Evolutionary conservation across 2,329 filamentous ascomycete genomes (phyloP).

Genomic region (Pleoardoris graminearum): DNA sequence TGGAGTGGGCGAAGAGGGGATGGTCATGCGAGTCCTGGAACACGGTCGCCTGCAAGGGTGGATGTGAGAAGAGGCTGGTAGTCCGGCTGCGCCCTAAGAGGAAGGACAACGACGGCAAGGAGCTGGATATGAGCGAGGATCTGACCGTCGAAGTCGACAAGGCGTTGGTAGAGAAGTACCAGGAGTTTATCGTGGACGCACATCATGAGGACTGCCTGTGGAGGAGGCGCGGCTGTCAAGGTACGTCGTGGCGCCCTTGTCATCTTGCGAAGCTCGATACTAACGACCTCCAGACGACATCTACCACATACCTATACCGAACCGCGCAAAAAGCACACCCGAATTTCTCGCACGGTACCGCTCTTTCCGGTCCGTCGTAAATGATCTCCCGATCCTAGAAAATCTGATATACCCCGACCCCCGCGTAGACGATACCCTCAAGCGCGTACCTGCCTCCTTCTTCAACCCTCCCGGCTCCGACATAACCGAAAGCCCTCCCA

Average conservation of each 20-base stretch:
- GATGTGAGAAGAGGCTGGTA: conserved; percentile 81
- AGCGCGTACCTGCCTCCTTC: conserved; percentile 26
- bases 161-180: conserved; percentile 76
- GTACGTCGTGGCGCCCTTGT: conserved; percentile 52
- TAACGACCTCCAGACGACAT: conserved; percentile 58
- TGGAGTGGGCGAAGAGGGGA: conserved; percentile 91
- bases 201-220: conserved; percentile 85
- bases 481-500: conserved; percentile 19
- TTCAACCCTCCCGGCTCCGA: conserved; percentile 25
- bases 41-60: conserved; percentile 76
- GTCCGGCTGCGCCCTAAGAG: conserved; percentile 69
- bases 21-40: conserved; percentile 78
- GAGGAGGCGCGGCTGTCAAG: conserved; percentile 84
- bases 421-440: conserved; percentile 28
- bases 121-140: conserved; percentile 58
- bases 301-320: conserved; percentile 58
- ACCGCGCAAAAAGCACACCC: conserved; percentile 41
- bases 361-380: conserved; percentile 40
- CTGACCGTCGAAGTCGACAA: conserved; percentile 55
- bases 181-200: conserved; percentile 69
- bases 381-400: conserved; percentile 38
- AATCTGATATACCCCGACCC: conserved; percentile 41
- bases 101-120: conserved; percentile 46
- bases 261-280: conserved; percentile 11
- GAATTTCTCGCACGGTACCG: conserved; percentile 48